phyloP scores from a whole-genome alignment of 2,329 filamentous ascomycete species.

The Cryoendolithus antarcticus region DNA sequence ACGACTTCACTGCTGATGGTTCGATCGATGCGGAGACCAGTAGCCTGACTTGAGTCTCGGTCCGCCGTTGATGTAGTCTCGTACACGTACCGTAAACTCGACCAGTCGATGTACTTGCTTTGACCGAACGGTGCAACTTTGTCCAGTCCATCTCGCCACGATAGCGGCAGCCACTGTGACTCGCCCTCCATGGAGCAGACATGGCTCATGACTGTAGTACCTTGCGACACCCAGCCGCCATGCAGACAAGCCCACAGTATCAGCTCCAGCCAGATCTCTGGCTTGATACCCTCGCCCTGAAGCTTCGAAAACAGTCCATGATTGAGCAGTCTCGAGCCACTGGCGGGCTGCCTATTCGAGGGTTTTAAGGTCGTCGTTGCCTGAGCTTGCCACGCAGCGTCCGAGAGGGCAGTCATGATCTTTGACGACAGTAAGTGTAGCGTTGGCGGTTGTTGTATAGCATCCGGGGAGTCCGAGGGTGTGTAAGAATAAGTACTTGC shows the following conservation, averaged over 20 bases:
- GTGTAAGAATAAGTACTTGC: slow-evolving; percentile 32
- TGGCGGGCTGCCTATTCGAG: background rate
- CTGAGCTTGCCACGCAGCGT: slow-evolving; percentile 38
- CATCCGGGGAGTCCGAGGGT: slow-evolving; percentile 22
- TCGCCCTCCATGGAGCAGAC: too few relatives aligned
- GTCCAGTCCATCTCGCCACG: slow-evolving; percentile 31
- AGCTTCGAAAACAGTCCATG: too few relatives aligned
- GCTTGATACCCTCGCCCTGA: slow-evolving; percentile 9
- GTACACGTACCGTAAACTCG: slow-evolving; percentile 18
- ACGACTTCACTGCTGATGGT: slow-evolving; percentile 49
- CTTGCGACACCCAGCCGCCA: slow-evolving; percentile 34
- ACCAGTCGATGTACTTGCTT: slow-evolving; percentile 18
- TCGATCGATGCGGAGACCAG: slow-evolving; percentile 20
- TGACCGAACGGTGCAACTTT: slow-evolving; percentile 13
- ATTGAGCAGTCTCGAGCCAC: background rate
- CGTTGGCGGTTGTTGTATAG: slow-evolving; percentile 35
- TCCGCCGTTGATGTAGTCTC: slow-evolving; percentile 13
- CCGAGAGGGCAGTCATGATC: slow-evolving; percentile 38
- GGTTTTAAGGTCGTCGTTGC: slow-evolving; percentile 18
- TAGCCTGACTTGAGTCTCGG: slow-evolving; percentile 8
- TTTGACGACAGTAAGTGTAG: slow-evolving; percentile 35
- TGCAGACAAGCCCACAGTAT: slow-evolving; percentile 39
- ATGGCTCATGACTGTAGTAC: slow-evolving; percentile 25
- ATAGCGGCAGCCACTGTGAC: slow-evolving; percentile 21
- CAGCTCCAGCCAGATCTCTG: slow-evolving; percentile 41